phyloP scores from a whole-genome alignment of 495 filamentous ascomycete genomes.

The Saxophila tyrrhenica region DNA sequence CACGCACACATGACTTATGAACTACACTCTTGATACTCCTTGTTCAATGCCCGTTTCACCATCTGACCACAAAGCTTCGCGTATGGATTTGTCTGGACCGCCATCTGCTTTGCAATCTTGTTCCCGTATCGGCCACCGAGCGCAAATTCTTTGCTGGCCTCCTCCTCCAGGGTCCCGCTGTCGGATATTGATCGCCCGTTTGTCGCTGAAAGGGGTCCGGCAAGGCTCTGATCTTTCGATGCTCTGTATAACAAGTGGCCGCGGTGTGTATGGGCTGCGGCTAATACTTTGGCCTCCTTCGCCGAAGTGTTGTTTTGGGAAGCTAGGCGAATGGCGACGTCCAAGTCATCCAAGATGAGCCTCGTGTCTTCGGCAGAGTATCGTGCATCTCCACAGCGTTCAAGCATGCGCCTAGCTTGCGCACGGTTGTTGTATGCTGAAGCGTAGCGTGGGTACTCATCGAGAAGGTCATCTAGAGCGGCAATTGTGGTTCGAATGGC shows the following conservation, averaged over 20 bases:
- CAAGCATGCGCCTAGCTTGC: constrained; percentile 48
- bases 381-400: constrained; percentile 9
- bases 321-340: too few species aligned
- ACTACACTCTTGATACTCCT: too few species aligned
- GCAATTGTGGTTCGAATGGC: too few species aligned
- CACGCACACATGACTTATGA: too few species aligned
- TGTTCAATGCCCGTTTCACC: constrained; percentile 73
- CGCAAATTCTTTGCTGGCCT: constrained; percentile 62
- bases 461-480: constrained; percentile 43
- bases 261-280: too few species aligned
- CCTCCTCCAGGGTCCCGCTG: constrained; percentile 57
- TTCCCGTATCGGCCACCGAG: constrained; percentile 68
- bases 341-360: too few species aligned
- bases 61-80: constrained; percentile 83
- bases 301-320: too few species aligned
- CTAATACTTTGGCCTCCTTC: too few species aligned
- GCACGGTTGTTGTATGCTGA: constrained; percentile 68
- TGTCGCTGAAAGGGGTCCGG: too few species aligned
- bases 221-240: too few species aligned
- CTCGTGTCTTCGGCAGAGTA: too few species aligned
- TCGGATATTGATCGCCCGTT: constrained; percentile 28
- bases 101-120: constrained; percentile 61
- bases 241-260: too few species aligned
- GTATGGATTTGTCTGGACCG: constrained; percentile 73
- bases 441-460: constrained; percentile 53